These are phyloP conservation scores for Spathaspora arborariae DNA, from an alignment of 805 yeast species.

Conservation along the genomic window DNA sequence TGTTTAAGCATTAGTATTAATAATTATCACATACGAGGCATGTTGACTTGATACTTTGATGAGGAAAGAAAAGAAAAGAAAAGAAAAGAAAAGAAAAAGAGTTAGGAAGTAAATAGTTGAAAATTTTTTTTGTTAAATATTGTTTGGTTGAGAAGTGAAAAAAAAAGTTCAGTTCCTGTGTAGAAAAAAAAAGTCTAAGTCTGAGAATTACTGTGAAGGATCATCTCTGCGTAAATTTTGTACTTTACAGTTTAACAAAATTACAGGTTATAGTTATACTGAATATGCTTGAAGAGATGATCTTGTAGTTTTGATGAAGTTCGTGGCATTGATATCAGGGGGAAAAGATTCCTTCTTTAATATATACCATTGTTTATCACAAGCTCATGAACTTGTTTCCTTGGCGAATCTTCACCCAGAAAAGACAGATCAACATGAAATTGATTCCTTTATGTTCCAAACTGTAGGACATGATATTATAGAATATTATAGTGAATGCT, in stretches of 20 bases:
- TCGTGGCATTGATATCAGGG: slow-evolving; percentile 88
- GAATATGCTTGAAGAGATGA: not conserved
- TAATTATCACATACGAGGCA: slow-evolving; percentile 56
- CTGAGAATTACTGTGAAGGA: not conserved
- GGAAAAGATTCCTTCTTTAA: slow-evolving; percentile 96
- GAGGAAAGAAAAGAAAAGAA: slow-evolving; percentile 6
- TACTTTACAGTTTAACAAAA: not conserved
- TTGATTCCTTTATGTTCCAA: slow-evolving; percentile 96
- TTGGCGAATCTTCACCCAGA: slow-evolving; percentile 69
- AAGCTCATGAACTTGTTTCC: slow-evolving; percentile 84
- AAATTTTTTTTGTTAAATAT: slow-evolving; percentile 6
- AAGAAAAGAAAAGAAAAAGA: slow-evolving; percentile 6
- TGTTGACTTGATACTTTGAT: slow-evolving; percentile 29
- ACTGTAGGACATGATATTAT: slow-evolving; percentile 91
- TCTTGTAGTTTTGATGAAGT: slow-evolving; percentile 52
- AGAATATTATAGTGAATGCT: slow-evolving; percentile 59
- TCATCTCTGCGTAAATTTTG: not conserved
- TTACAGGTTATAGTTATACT: not conserved
- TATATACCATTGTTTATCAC: slow-evolving; percentile 75
- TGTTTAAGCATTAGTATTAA: slow-evolving; percentile 4
- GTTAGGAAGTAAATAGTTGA: slow-evolving; percentile 10
- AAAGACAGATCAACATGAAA: slow-evolving; percentile 45
- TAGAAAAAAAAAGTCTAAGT: not conserved
- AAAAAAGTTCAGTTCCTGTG: not conserved
- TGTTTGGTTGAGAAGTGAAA: not conserved